Base-by-base conservation (phyloP, 371 early-diverging fungal species). In the Haplosporangium sp. region DNA sequence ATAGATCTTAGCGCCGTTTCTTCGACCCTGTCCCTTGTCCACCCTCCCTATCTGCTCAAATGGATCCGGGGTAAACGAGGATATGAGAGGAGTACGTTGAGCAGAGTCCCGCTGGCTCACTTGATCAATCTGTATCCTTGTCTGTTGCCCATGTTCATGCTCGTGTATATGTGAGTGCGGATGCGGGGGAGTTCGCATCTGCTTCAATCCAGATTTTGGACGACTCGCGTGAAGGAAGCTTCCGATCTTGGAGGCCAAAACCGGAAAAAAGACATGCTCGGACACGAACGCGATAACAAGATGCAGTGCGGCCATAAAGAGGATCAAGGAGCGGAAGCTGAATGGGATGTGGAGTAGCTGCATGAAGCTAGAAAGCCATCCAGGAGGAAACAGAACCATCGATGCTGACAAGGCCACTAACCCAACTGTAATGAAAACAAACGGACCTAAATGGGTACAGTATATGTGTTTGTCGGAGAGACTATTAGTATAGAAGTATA, bases 331-430 rank as follows among this genome's bases (percentile, higher is more conserved):
- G 12, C 65, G 64, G 60, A 79, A 79, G 50, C 62, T 54, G 59
- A 79, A 62, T 20, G 80, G 80, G 20, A 79, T 69, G 5, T 43
- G 16, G 14, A 79, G 55, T 55, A 79, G 41, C 47, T 73, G 69
- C 69, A 79, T 52, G 43, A 79, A 55, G 0, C 38, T 54, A 7
- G 64, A 57, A 41, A 73, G 46, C 73, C 73, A 64, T 13, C 36
- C 59, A 3, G 62, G 40, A 10, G 73, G 80, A 45, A 79, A 54
- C 40, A 79, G 55, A 13, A 69, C 69, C 36, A 79, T 69, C 36
- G 29, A 37, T 1, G 69, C 69, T 4, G 73, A 73, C 43, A 73
- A 11, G n/a, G 43, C 5, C 13, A 65, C 59, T 53, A 79, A 54
- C n/a, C 66, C 73, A 7, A 69, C 23, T 4, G 59, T 62, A 8